Base-by-base conservation (phyloP, 1,284 basidiomycete genomes). In the Xerocomus amazonicus region DNA sequence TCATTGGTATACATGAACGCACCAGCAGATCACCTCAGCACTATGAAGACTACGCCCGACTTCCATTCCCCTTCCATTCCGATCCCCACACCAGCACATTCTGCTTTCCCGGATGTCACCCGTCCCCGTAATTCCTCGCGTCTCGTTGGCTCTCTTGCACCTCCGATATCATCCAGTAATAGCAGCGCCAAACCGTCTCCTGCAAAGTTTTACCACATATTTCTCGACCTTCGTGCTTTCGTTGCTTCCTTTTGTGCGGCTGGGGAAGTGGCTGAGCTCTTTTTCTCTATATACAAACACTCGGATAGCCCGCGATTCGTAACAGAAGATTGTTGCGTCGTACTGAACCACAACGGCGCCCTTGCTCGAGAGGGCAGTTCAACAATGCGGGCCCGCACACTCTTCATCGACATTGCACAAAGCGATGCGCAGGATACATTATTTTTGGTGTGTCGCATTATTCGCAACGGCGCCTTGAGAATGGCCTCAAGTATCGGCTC, bases 271-370 rank as follows among this genome's bases (percentile, higher is more conserved):
- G 89, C 85, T 5, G 95, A 99, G 66, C 81, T 99, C 5, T 94
- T 88, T 69, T 97, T 98, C 70, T 93, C 92, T 3, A 78, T 99
- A 6, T 98, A 92, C 77, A 90, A 88, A 69, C 88, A 90, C 60
- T 78, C 81, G 43, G 88, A 91, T 46, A 77, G 78, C 44, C 68
- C 65, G 7, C 84, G 90, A 36, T 97, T 97, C 68, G 80, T 98
- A 40, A 96, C 93, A 0, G 96, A 99, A 68, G 96, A 98, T 19
- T 97, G 89, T 64, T 95, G 90, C 62, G 84, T 85, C 16, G 73
- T 96, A 34, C 79, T 98, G 27, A 95, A 96, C 66, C 91, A 95
- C 70, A 90, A 94, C 53, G 95, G 95, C 9, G 87, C 89, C 23
- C 81, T 91, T 9, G 83, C 87, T 6, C 80, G 87, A 8, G 84